Evolutionary conservation across 352 stramenopile species (phyloP).

Genomic region (Phytophthora cactorum): DNA sequence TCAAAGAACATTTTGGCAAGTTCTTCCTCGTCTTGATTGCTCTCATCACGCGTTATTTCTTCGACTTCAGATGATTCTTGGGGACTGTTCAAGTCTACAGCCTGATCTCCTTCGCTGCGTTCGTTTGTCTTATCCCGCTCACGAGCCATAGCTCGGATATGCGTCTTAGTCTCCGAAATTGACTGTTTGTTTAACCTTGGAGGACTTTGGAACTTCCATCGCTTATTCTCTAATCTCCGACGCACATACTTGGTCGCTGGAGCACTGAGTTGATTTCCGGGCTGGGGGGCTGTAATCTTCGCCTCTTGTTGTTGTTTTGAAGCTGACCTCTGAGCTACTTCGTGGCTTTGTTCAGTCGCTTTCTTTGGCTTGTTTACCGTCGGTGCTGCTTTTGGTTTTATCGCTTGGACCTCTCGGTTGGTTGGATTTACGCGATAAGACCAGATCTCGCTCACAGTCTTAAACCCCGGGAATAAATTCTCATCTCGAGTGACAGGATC

Average conservation of each 20-base stretch:
- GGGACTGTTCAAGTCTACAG: slow-evolving; percentile 9
- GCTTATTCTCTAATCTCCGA: slow-evolving; percentile 67
- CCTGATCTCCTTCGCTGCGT: slow-evolving; percentile 1
- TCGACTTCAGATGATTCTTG: slow-evolving; percentile 38
- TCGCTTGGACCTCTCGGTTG: neutral
- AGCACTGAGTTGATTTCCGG: slow-evolving; percentile 1
- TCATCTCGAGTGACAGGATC: slow-evolving; percentile 56
- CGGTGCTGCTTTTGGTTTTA: slow-evolving; percentile 1
- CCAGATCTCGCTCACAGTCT: slow-evolving; percentile 71
- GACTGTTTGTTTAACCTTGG: slow-evolving; percentile 59
- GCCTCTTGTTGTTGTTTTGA: slow-evolving; percentile 2
- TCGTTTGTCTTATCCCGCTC: slow-evolving; percentile 19
- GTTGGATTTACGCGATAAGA: slow-evolving; percentile 49
- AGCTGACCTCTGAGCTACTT: neutral
- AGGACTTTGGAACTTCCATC: slow-evolving; percentile 69
- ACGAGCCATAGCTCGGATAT: slow-evolving; percentile 30
- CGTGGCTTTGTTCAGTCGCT: neutral
- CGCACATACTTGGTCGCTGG: slow-evolving; percentile 56
- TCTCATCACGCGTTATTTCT: slow-evolving; percentile 22
- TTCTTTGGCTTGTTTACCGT: slow-evolving; percentile 15
- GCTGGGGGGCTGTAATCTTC: neutral
- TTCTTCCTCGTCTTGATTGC: slow-evolving; percentile 53
- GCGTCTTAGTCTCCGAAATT: slow-evolving; percentile 33
- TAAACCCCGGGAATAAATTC: slow-evolving; percentile 66
- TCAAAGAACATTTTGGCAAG: slow-evolving; percentile 74